These are phyloP conservation scores for Citrus sinensis DNA, from an alignment of 345 rosid species.

Conservation along the genomic window DNA sequence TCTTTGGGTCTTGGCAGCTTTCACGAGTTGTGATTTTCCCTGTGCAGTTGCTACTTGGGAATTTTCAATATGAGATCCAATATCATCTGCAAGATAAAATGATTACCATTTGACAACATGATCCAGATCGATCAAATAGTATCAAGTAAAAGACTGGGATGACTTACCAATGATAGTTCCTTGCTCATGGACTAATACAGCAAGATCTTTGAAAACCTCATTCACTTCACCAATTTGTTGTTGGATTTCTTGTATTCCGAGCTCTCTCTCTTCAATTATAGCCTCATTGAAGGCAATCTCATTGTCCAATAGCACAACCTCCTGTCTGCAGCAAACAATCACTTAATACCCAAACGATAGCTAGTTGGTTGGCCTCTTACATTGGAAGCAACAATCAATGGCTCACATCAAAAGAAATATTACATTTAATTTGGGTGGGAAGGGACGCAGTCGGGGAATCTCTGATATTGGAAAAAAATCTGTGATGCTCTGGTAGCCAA, in stretches of 20 bases:
- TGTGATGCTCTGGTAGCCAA: too few relatives aligned
- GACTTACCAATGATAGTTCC: constrained; percentile 78
- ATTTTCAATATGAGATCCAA: constrained; percentile 67
- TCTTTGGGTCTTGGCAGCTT: constrained; percentile 80
- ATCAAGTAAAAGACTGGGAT: constrained; percentile 4
- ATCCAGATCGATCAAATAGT: constrained; percentile 1
- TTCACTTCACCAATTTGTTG: constrained; percentile 97
- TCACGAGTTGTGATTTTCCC: constrained; percentile 69
- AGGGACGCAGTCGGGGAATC: too few relatives aligned
- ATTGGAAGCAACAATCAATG: too few relatives aligned
- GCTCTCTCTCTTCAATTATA: constrained; percentile 90
- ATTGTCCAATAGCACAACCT: constrained; percentile 76
- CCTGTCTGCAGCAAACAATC: constrained; percentile 57
- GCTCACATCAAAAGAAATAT: too few relatives aligned
- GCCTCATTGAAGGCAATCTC: constrained; percentile 93
- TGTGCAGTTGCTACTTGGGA: constrained; percentile 73
- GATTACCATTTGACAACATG: constrained; percentile 1
- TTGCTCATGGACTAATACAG: constrained; percentile 90
- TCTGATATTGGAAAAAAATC: too few relatives aligned
- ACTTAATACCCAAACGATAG: background rate
- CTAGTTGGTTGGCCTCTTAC: too few relatives aligned
- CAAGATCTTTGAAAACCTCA: constrained; percentile 90
- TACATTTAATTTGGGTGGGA: too few relatives aligned
- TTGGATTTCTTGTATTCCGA: constrained; percentile 89
- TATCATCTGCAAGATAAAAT: constrained; percentile 61